Evolutionary conservation across 768 basidiomycete genomes (phyloP), one percentile per base, ranked within the genome.

Genomic region (Hydnomerulius pinastri): DNA sequence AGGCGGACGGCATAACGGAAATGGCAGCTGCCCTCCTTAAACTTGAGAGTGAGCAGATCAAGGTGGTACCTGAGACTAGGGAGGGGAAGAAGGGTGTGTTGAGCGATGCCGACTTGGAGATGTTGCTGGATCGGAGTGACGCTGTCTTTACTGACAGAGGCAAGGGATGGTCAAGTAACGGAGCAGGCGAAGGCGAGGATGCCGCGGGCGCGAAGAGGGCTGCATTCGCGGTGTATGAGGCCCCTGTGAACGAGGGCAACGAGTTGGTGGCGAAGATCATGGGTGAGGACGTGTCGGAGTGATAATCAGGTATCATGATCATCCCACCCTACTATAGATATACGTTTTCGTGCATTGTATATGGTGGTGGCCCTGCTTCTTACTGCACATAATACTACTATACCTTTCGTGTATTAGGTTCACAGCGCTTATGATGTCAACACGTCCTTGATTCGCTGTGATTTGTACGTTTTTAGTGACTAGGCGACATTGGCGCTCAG

Each of bases 11-110:
- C 2, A 82, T 90, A 61, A 84, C 86, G 0, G 90, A 94, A 61
- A 82, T 93, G 77, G 90, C 92, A 0, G 81, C 87, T 17, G 77
- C 83, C 17, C 71, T 97, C 35, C 75, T 96, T 20, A 77, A 76
- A 29, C 79, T 96, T 3, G 93, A 96, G 62, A 87, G 87, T 13
- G 92, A 98, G 70, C 85, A 93, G 64, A 91, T 98, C 50, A 82
- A 91, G 45, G 85, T 98, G 10, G 91, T 92, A 15, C 83, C 83
- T 2, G 78, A 83, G 59, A 89, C 84, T 15, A 55, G 57, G 6
- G 81, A 80, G 55, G 86, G 83, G 30, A 85, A 86, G 64, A 73
- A 76, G 38, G 80, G 80, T 28, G 83, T 98, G 43, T 76, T 99
- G 59, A 87, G 84, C 54, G 90, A 97, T 45, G 79, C 77, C 33